Evolutionary conservation across 306 rosid genomes (phyloP).

Genomic region (Cicer arietinum): DNA sequence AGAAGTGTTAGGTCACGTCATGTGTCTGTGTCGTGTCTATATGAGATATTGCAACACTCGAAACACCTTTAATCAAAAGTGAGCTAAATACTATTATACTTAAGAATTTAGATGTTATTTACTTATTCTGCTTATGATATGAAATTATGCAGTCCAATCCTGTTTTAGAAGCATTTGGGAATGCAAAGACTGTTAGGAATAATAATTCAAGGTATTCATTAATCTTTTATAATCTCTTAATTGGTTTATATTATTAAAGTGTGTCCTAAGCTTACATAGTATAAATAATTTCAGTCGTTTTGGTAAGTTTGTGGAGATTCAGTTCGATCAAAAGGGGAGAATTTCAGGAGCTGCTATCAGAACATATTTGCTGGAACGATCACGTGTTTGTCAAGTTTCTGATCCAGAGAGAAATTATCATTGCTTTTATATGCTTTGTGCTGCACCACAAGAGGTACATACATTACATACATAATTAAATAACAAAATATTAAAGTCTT

Average conservation of each 20-base stretch:
- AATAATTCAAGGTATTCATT: conserved; percentile 83
- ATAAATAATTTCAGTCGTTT: conserved; percentile 79
- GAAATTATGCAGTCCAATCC: conserved; percentile 81
- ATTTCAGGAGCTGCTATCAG: conserved; percentile 99
- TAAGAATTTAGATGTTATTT: conserved; percentile 10
- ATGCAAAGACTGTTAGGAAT: conserved; percentile 92
- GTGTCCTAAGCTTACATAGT: conserved; percentile 48
- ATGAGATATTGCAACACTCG: too few relatives aligned
- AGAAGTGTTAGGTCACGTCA: too few relatives aligned
- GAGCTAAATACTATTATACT: too few relatives aligned
- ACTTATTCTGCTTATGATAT: conserved; percentile 9
- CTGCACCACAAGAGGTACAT: conserved; percentile 84
- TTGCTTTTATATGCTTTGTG: conserved; percentile 98
- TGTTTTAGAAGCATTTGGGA: conserved; percentile 98
- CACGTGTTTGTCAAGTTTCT: conserved; percentile 98
- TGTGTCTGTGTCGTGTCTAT: too few relatives aligned
- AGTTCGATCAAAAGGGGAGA: conserved; percentile 80
- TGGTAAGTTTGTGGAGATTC: conserved; percentile 99
- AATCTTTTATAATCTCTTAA: conserved; percentile 11
- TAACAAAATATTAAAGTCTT: too few relatives aligned
- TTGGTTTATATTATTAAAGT: conserved; percentile 36
- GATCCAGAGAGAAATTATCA: conserved; percentile 98
- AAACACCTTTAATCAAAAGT: too few relatives aligned
- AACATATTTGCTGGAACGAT: conserved; percentile 87
- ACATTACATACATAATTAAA: too few relatives aligned